phyloP scores from a whole-genome alignment of 192 early-diverging fungal species.

The Umbelopsis vinacea region DNA sequence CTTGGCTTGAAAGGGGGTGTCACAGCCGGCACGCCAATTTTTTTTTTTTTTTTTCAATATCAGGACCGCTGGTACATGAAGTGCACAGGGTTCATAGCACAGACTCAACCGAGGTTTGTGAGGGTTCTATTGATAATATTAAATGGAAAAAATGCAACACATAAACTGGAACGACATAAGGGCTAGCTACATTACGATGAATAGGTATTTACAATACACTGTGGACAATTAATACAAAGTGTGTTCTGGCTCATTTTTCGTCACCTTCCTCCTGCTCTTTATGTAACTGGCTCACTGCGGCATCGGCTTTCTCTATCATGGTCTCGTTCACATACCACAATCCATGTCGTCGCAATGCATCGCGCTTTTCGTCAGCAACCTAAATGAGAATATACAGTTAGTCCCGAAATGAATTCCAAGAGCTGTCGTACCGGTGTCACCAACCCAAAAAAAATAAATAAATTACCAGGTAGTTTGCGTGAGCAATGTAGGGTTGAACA shows the following conservation, averaged over 20 bases:
- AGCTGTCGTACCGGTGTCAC: background rate
- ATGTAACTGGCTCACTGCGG: background rate
- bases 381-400: background rate
- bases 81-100: too few species aligned
- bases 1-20: too few species aligned
- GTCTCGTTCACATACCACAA: conserved; percentile 23
- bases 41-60: too few species aligned
- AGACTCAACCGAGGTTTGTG: too few species aligned
- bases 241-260: background rate
- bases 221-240: too few species aligned
- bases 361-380: conserved; percentile 19
- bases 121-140: too few species aligned
- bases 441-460: background rate
- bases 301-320: background rate
- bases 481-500: conserved; percentile 38
- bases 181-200: too few species aligned
- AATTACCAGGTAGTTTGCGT: conserved; percentile 39
- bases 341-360: conserved; percentile 6
- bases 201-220: too few species aligned
- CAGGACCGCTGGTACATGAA: too few species aligned
- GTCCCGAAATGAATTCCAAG: background rate
- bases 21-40: too few species aligned
- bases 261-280: background rate
- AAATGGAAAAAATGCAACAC: too few species aligned
- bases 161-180: too few species aligned